Percentiles rank a stretch among this genome's conserved stretches.
These are phyloP conservation scores for Trypanosoma melophagium DNA, from an alignment of 208 protist species.

Conservation along the genomic window DNA sequence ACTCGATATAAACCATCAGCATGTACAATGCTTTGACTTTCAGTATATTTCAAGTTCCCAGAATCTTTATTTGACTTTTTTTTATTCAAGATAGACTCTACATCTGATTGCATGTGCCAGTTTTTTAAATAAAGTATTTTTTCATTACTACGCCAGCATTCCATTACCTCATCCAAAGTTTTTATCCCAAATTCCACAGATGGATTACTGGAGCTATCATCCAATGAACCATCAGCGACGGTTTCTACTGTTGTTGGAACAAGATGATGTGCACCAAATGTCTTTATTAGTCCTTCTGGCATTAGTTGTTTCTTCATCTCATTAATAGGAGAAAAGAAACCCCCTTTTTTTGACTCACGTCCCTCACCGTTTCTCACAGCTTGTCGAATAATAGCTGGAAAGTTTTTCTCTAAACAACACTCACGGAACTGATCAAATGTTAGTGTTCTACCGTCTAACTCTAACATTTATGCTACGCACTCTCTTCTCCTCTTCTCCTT, in stretches of 20 bases:
- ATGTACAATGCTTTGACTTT: constrained; percentile 14
- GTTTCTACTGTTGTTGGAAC: constrained; percentile 57
- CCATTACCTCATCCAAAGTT: constrained; percentile 20
- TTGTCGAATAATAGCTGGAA: constrained; percentile 71
- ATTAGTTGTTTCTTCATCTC: constrained; percentile 25
- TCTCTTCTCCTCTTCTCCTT: not conserved
- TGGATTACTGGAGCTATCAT: not conserved
- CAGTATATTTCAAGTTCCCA: not conserved
- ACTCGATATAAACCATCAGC: constrained; percentile 60
- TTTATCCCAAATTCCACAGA: constrained; percentile 7
- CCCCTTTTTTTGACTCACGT: not conserved
- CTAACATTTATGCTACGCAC: constrained; percentile 32
- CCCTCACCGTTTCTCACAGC: constrained; percentile 16
- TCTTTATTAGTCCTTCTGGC: constrained; percentile 28
- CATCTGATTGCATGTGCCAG: constrained; percentile 69
- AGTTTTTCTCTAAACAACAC: constrained; percentile 59
- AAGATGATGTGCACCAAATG: constrained; percentile 32
- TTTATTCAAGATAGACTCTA: constrained; percentile 17
- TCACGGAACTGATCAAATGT: constrained; percentile 66
- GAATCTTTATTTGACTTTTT: not conserved
- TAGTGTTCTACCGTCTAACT: constrained; percentile 55
- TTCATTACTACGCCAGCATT: constrained; percentile 15
- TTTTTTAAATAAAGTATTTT: constrained; percentile 71
- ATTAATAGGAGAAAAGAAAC: constrained; percentile 5
- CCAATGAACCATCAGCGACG: constrained; percentile 3